phyloP scores from a whole-genome alignment of 2,329 filamentous ascomycete genomes.

The Colletotrichum abscissum region DNA sequence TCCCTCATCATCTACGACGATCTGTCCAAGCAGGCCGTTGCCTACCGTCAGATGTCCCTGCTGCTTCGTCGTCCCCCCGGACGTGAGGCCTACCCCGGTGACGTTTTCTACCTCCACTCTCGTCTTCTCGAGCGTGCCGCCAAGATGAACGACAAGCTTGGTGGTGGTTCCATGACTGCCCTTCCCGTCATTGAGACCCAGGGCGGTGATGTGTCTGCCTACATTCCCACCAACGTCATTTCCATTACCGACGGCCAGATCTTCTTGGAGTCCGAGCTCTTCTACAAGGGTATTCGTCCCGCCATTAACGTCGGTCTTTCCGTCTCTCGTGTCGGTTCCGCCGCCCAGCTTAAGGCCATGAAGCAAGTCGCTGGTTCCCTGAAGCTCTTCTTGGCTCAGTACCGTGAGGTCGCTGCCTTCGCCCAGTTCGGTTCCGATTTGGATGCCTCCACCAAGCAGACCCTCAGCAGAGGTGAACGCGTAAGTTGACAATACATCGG shows the following conservation, averaged over 20 bases:
- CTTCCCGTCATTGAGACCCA: conserved; percentile 99
- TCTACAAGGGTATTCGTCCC: conserved; percentile 99
- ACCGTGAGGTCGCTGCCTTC: conserved; percentile 99
- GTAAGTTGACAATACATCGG: conserved; percentile 62
- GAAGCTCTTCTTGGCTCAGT: conserved; percentile 99
- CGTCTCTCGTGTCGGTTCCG: conserved; percentile 99
- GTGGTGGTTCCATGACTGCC: conserved; percentile 96
- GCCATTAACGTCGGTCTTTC: conserved; percentile 99
- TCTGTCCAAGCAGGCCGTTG: conserved; percentile 97
- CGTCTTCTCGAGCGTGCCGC: conserved; percentile 99
- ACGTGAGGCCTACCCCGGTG: conserved; percentile 99
- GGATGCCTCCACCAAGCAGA: conserved; percentile 99
- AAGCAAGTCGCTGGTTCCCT: conserved; percentile 99
- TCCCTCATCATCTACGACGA: conserved; percentile 93
- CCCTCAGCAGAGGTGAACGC: conserved; percentile 97
- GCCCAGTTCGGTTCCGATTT: conserved; percentile 99
- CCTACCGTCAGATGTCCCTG: conserved; percentile 99
- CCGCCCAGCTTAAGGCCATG: conserved; percentile 99
- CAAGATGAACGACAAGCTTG: conserved; percentile 97
- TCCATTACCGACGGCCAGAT: conserved; percentile 99
- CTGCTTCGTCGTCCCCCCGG: conserved; percentile 96
- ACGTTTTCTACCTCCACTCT: conserved; percentile 99
- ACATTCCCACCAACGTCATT: conserved; percentile 99
- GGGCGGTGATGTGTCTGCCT: conserved; percentile 99
- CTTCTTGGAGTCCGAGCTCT: conserved; percentile 98